A percentile compares a stretch with the other conserved stretches of the same genome.
Conservation (phyloP, 2,329 filamentous ascomycete genomes). For the Pyrenophora seminiperda region DNA sequence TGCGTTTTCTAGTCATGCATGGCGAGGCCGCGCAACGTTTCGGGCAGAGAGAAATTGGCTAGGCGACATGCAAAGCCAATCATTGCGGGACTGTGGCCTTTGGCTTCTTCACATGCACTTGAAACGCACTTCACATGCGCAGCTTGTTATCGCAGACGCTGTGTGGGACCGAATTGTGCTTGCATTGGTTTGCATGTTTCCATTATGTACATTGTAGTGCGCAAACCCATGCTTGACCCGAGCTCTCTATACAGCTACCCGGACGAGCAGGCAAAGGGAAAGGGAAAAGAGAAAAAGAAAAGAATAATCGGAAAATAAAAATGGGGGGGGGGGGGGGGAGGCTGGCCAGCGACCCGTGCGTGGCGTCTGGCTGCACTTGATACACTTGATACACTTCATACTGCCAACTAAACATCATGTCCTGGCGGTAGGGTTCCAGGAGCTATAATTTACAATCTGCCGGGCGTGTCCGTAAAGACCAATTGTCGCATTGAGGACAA, state of each 20-base stretch:
- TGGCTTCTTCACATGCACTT: not conserved
- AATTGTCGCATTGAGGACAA: constrained; percentile 53
- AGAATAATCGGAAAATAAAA: no score
- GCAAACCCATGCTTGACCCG: no score
- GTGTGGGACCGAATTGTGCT: not conserved
- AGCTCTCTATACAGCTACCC: no score
- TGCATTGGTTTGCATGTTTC: no score
- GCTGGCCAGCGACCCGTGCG: no score
- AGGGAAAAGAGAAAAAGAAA: no score
- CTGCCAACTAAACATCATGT: constrained; percentile 19
- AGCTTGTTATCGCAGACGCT: not conserved
- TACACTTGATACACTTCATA: no score
- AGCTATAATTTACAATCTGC: constrained; percentile 53
- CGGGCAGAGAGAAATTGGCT: not conserved
- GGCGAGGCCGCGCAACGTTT: not conserved
- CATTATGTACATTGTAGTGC: no score
- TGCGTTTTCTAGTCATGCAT: no score
- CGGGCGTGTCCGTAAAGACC: constrained; percentile 56
- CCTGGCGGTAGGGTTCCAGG: constrained; percentile 56
- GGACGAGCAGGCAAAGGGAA: no score
- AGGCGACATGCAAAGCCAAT: not conserved
- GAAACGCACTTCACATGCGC: not conserved
- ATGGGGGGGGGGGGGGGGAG: no score
- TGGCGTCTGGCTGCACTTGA: no score
- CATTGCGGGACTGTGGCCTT: not conserved